Percentiles rank a stretch among this genome's conserved stretches.
Evolutionary conservation across 2,329 filamentous ascomycete species (phyloP).

Genomic region (Magnaporthales sp.): DNA sequence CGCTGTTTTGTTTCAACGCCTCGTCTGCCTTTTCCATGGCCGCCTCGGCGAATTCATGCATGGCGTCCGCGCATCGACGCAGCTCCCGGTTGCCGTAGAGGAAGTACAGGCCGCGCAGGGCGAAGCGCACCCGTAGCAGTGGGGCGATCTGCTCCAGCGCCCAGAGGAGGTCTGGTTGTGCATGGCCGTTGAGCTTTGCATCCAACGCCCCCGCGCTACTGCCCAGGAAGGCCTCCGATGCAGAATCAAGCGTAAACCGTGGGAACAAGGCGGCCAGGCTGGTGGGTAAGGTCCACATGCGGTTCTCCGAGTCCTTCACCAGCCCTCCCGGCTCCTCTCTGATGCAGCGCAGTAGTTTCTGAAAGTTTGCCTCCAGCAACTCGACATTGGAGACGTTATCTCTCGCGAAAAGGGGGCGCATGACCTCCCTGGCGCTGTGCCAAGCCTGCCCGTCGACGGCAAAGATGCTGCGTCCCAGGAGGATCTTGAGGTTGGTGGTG

Average conservation of each 20-base stretch:
- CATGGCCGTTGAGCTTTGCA: constrained; percentile 7
- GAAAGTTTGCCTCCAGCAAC: constrained; percentile 52
- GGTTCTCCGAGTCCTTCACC: too few relatives aligned
- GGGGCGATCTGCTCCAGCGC: neutral
- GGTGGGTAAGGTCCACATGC: constrained; percentile 38
- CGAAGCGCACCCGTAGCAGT: neutral
- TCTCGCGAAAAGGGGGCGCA: constrained; percentile 43
- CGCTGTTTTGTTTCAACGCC: constrained; percentile 59
- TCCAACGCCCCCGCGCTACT: constrained; percentile 39
- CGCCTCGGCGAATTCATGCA: neutral
- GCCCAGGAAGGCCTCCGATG: constrained; percentile 60
- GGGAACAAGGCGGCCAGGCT: constrained; percentile 56
- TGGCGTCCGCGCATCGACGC: neutral
- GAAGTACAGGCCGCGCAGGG: neutral
- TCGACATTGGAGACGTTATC: constrained; percentile 38
- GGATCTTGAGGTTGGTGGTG: constrained; percentile 7
- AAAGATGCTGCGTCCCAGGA: constrained; percentile 10
- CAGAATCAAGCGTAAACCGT: constrained; percentile 56
- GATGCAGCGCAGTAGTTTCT: constrained; percentile 37
- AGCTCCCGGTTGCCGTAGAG: neutral
- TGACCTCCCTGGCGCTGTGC: constrained; percentile 42
- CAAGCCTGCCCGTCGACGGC: constrained; percentile 24
- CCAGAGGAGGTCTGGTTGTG: neutral
- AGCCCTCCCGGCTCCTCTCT: too few relatives aligned
- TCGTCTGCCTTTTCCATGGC: constrained; percentile 17